Evolutionary conservation across 208 protist genomes (phyloP).

Genomic region (Paratrypanosoma confusum): DNA sequence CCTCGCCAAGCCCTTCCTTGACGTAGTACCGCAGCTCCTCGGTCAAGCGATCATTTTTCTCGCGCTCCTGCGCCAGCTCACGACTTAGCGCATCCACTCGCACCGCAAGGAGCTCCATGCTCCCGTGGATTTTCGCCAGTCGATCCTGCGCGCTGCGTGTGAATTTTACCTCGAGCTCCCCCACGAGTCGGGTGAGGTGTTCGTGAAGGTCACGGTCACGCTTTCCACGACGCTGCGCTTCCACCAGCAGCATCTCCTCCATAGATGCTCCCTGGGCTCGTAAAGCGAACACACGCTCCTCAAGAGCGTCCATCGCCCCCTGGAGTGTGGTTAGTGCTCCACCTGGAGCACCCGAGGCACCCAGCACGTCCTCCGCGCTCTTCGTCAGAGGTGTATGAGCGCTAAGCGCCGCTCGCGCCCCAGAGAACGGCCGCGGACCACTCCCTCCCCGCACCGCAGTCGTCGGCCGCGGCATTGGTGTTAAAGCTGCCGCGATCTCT

Average conservation of each 20-base stretch:
- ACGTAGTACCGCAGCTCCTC: constrained; percentile 1
- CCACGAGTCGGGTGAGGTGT: not conserved
- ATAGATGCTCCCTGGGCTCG: not conserved
- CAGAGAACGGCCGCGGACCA: not conserved
- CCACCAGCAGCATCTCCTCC: constrained; percentile 1
- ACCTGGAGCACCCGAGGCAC: not conserved
- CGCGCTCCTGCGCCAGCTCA: constrained; percentile 3
- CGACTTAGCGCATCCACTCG: not conserved
- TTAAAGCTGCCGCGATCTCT: too few species aligned
- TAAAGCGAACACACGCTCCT: constrained; percentile 2
- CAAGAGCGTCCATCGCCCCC: not conserved
- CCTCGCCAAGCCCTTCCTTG: constrained; percentile 1
- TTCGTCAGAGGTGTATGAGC: not conserved
- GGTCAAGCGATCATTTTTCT: constrained; percentile 6
- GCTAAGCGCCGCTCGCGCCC: not conserved
- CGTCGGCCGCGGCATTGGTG: too few species aligned
- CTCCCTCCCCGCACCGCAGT: not conserved
- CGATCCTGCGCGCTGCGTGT: not conserved
- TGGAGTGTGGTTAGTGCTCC: not conserved
- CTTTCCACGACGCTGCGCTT: not conserved
- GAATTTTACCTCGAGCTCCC: not conserved
- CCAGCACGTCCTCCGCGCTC: not conserved
- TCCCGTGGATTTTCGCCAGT: not conserved
- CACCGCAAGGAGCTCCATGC: not conserved
- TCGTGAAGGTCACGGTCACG: not conserved